Evolutionary conservation across 2,329 filamentous ascomycete species (phyloP).

Genomic region (Acrocalymma vagum): DNA sequence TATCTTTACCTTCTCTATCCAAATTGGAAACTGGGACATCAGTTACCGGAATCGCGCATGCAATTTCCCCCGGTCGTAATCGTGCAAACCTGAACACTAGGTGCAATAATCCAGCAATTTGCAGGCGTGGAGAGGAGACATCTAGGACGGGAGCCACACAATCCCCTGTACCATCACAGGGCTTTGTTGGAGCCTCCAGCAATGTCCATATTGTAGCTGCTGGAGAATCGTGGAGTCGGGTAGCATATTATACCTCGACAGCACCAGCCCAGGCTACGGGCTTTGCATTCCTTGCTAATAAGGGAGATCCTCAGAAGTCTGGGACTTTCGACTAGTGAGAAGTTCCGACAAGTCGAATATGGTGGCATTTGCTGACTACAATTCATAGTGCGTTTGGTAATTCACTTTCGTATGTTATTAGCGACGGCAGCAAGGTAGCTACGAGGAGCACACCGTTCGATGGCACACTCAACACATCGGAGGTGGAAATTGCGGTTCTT

Average conservation of each 20-base stretch:
- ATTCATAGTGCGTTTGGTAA: conserved; percentile 59
- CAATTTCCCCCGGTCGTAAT: neutral
- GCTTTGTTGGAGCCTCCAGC: neutral
- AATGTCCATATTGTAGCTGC: conserved; percentile 3
- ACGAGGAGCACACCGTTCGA: conserved; percentile 59
- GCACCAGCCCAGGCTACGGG: conserved; percentile 55
- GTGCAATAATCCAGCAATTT: conserved; percentile 1
- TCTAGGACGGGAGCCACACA: conserved; percentile 1
- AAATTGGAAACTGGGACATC: conserved; percentile 1
- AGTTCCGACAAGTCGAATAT: neutral
- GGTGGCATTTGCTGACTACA: conserved; percentile 15
- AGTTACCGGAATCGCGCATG: neutral
- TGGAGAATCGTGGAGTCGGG: conserved; percentile 50
- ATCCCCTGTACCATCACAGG: conserved; percentile 1
- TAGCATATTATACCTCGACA: conserved; percentile 58
- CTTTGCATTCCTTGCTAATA: conserved; percentile 67
- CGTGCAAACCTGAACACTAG: conserved; percentile 3
- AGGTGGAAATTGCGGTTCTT: conserved; percentile 45
- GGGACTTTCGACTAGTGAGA: conserved; percentile 62
- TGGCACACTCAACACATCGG: conserved; percentile 50
- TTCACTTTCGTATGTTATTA: conserved; percentile 64
- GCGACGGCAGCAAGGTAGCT: conserved; percentile 57
- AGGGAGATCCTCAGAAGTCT: conserved; percentile 62
- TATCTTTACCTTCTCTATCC: conserved; percentile 13
- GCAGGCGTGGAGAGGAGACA: neutral